Evolutionary conservation across 2,329 filamentous ascomycete species (phyloP), one percentile per base, ranked within the genome.

Genomic region (Claviceps sp.): DNA sequence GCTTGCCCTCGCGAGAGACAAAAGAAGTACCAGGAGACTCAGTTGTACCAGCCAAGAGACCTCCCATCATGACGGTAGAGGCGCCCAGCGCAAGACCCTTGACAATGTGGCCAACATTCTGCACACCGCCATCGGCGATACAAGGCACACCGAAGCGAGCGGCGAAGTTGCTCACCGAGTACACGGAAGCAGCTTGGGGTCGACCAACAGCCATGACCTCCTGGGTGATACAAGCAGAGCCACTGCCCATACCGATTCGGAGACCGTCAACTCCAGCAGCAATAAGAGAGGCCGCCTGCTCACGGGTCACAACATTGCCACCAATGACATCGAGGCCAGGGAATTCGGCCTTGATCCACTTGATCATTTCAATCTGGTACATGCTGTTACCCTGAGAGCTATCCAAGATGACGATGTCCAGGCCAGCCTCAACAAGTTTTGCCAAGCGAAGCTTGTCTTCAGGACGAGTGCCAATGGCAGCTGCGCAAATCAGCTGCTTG

Each of bases 131-230:
- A 63, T 98, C 93, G 54, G 93, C 93, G 65, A 98, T 97, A 72
- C 91, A 97, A 53, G 93, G 93, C 60, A 98, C 90, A 56, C 94
- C 93, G 63, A 98, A 98, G 60, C 83, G 84, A 53, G 86, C 86
- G 50, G 93, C 91, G 63, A 98, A 98, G 51, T 81, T 76, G 63
- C 87, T 84, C 62, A 98, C 93, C 60, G 84, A 87, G 76, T 87
- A 89, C 54, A 98, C 91, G 44, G 93, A 84, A 30, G 90, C 88
- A 43, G 94, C 93, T 73, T 98, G 93, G 53, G 93, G 93, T 63
- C 93, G 86, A 54, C 94, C 93, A 48, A 98, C 91, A 60, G 93
- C 93, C 93, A 98, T 98, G 66, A 98, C 94, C 74, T 98, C 93
- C 72, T 98, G 93, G 52, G 93, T 98, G 62, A 98, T 98, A 72